Evolutionary conservation across 805 yeast genomes (phyloP).

Genomic region (Naumovozyma castellii): DNA sequence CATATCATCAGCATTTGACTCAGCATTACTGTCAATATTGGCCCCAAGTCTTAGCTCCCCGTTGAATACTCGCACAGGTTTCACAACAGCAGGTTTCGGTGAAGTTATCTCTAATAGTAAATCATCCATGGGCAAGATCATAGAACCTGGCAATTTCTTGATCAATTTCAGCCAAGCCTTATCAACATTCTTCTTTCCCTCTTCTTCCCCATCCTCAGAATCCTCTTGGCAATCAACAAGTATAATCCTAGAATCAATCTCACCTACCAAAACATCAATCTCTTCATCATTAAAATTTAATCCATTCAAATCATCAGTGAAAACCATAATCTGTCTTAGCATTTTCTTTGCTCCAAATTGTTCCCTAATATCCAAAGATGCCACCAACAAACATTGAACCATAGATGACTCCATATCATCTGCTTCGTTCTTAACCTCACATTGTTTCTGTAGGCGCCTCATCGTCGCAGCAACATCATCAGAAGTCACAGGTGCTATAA

Average conservation of each 20-base stretch:
- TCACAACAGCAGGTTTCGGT: slow-evolving; percentile 14
- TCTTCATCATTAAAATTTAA: slow-evolving; percentile 21
- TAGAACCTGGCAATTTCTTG: slow-evolving; percentile 11
- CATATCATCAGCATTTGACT: slow-evolving; percentile 18
- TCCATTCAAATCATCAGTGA: slow-evolving; percentile 20
- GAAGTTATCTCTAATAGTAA: slow-evolving; percentile 12
- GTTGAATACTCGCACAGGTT: slow-evolving; percentile 25
- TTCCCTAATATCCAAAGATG: slow-evolving; percentile 19
- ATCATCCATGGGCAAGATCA: slow-evolving; percentile 11
- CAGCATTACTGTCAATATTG: slow-evolving; percentile 3
- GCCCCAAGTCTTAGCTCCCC: slow-evolving; percentile 26
- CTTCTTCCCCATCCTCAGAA: neutral
- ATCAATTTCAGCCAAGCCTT: slow-evolving; percentile 17
- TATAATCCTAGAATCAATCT: slow-evolving; percentile 15
- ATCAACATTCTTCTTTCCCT: neutral
- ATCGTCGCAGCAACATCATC: slow-evolving; percentile 6
- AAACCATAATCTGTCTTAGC: slow-evolving; percentile 18
- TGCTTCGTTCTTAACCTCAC: neutral
- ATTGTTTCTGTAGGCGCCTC: slow-evolving; percentile 6
- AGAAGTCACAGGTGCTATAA: slow-evolving; percentile 19
- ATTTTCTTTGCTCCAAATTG: slow-evolving; percentile 18
- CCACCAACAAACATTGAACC: slow-evolving; percentile 18
- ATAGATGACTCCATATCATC: slow-evolving; percentile 6
- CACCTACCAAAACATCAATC: slow-evolving; percentile 14
- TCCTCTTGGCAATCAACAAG: slow-evolving; percentile 15